A percentile compares a stretch with the other conserved stretches of the same genome.
Evolutionary conservation across 768 basidiomycete genomes (phyloP).

Genomic region (Xerocomus spinulosus): DNA sequence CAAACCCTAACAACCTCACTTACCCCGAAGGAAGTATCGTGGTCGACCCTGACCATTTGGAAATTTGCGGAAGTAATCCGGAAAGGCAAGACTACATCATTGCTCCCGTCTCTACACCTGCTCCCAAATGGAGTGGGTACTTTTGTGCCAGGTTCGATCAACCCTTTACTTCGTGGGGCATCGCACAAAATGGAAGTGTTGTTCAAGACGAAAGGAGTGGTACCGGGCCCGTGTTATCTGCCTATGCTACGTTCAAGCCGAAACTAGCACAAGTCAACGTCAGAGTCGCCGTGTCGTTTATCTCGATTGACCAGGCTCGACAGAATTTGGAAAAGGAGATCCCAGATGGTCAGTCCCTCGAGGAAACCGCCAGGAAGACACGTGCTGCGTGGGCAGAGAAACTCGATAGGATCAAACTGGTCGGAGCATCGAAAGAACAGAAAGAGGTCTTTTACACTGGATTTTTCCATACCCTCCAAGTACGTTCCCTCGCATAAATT

Average conservation of each 20-base stretch:
- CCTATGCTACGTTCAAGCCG: conserved; percentile 44
- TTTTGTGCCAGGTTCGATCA: conserved; percentile 59
- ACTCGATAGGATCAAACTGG: conserved; percentile 46
- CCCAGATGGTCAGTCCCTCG: conserved; percentile 43
- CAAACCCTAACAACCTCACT: conserved; percentile 43
- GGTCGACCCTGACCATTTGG: conserved; percentile 39
- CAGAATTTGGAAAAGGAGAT: conserved; percentile 48
- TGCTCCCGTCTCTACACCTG: conserved; percentile 46
- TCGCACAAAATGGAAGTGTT: conserved; percentile 43
- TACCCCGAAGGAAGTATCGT: conserved; percentile 50
- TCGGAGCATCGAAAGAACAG: conserved; percentile 45
- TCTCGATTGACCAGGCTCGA: conserved; percentile 63
- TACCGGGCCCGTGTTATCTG: conserved; percentile 46
- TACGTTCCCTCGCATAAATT: conserved; percentile 15
- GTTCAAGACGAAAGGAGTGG: conserved; percentile 26
- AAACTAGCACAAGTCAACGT: conserved; percentile 41
- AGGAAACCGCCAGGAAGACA: conserved; percentile 45
- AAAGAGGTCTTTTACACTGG: conserved; percentile 56
- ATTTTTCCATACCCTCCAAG: conserved; percentile 60
- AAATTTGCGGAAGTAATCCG: conserved; percentile 60
- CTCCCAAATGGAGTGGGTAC: conserved; percentile 35
- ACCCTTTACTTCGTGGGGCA: conserved; percentile 44
- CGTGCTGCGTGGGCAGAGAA: conserved; percentile 56
- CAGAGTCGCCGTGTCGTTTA: conserved; percentile 68
- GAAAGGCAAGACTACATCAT: conserved; percentile 73